Conservation (phyloP, 2,329 filamentous ascomycete genomes). For the Clathrospora elynae region DNA sequence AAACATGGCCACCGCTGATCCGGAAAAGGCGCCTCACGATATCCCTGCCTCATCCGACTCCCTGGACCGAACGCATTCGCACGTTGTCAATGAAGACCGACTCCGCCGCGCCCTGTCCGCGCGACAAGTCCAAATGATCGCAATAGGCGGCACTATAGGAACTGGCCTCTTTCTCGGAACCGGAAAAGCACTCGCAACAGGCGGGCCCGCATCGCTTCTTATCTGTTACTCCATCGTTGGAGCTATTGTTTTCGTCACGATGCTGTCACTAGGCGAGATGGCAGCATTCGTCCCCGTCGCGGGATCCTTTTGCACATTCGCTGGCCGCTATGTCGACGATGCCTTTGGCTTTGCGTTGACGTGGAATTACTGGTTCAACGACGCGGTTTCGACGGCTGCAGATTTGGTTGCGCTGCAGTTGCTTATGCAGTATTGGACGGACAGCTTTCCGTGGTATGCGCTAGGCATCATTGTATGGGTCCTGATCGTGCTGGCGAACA, state of each 20-base stretch:
- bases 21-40: slow-evolving; percentile 24
- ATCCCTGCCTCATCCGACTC: slow-evolving; percentile 17
- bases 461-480: slow-evolving; percentile 41
- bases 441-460: slow-evolving; percentile 41
- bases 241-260: slow-evolving; percentile 40
- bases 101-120: slow-evolving; percentile 36
- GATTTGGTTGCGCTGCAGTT: slow-evolving; percentile 45
- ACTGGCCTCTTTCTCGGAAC: slow-evolving; percentile 66
- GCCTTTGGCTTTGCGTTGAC: slow-evolving; percentile 59
- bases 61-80: slow-evolving; percentile 13
- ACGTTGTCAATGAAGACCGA: slow-evolving; percentile 31
- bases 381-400: slow-evolving; percentile 41
- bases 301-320: slow-evolving; percentile 38
- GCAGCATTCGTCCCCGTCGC: slow-evolving; percentile 46
- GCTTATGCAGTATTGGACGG: slow-evolving; percentile 46
- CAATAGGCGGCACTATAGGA: slow-evolving; percentile 65
- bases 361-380: slow-evolving; percentile 44
- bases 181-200: slow-evolving; percentile 58
- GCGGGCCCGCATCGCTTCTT: slow-evolving; percentile 44
- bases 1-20: slow-evolving; percentile 18
- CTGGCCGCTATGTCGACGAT: slow-evolving; percentile 58
- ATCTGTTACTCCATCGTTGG: slow-evolving; percentile 48
- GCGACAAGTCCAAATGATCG: slow-evolving; percentile 66
- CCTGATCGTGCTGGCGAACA: slow-evolving; percentile 41
- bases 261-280: slow-evolving; percentile 48